Conservation (phyloP, 78 protist genomes). For the Anaeramoeba ignava region DNA sequence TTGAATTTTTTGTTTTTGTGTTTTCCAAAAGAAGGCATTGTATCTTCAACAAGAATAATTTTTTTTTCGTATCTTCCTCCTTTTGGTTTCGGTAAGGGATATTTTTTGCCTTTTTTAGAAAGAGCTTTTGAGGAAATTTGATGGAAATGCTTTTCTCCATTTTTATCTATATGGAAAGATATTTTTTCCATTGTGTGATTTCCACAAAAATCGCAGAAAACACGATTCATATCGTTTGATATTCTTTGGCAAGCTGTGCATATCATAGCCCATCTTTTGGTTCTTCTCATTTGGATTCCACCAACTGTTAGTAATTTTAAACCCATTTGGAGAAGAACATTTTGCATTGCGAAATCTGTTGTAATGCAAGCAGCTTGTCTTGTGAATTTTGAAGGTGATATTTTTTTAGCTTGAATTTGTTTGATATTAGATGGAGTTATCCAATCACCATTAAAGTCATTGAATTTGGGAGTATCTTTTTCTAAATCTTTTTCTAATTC, state of each 20-base stretch:
- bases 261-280: neutral
- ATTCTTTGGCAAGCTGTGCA: neutral
- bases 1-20: neutral
- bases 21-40: neutral
- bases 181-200: neutral
- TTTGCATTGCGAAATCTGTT: conserved; percentile 1
- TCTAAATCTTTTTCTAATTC: neutral
- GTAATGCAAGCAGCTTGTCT: neutral
- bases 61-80: neutral
- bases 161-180: neutral
- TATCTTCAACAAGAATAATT: neutral
- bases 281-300: neutral
- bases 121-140: neutral
- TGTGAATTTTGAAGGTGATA: neutral
- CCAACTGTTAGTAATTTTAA: neutral
- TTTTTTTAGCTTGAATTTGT: neutral
- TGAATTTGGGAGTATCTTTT: neutral
- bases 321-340: neutral
- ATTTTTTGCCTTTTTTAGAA: neutral
- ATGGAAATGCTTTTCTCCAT: neutral
- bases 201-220: neutral
- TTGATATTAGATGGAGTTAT: neutral
- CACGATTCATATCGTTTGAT: neutral
- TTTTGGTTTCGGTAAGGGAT: neutral
- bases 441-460: neutral